These are phyloP conservation scores for Tritrichomonas musculus DNA, from an alignment of 208 protist species.

Conservation along the genomic window DNA sequence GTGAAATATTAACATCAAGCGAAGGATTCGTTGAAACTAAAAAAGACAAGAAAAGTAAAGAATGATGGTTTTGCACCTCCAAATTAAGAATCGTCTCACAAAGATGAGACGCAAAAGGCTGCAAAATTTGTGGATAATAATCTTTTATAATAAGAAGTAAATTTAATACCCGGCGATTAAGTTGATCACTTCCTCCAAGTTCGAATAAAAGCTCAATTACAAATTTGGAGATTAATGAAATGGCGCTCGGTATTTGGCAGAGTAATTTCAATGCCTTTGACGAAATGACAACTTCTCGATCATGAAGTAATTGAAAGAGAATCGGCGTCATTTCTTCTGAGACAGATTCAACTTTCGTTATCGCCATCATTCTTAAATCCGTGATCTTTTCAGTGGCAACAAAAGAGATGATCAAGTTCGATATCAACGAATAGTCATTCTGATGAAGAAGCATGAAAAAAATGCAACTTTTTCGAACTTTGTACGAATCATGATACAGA, in stretches of 20 bases:
- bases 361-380: neutral
- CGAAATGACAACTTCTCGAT: neutral
- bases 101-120: neutral
- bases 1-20: neutral
- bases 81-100: neutral
- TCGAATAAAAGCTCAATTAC: neutral
- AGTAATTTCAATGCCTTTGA: neutral
- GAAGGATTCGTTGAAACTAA: neutral
- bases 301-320: neutral
- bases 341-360: neutral
- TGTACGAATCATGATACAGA: neutral
- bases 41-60: neutral
- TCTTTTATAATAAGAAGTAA: neutral
- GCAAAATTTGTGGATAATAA: neutral
- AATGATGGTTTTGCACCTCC: neutral
- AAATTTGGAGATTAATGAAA: neutral
- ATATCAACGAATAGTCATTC: neutral
- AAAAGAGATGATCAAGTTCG: neutral
- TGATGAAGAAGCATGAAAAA: neutral
- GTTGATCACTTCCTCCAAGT: neutral
- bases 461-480: neutral
- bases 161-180: neutral
- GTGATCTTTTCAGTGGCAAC: neutral
- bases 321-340: neutral
- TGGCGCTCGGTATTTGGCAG: neutral